Percentiles rank a stretch among this genome's conserved stretches.
phyloP scores from a whole-genome alignment of 192 early-diverging fungal species.

The Lobosporangium transversale region DNA sequence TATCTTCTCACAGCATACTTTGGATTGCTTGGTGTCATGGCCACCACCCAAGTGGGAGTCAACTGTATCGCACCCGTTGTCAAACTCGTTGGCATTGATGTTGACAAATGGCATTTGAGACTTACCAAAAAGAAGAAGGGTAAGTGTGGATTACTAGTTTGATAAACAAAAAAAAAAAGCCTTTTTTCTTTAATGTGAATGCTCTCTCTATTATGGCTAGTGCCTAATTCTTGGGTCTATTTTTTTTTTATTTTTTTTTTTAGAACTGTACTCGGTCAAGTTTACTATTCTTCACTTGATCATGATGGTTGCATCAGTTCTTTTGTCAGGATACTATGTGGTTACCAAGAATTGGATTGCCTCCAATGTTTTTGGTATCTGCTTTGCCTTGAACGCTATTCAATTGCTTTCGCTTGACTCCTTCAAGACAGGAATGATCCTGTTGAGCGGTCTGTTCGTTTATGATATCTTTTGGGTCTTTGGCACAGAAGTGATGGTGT shows the following conservation, averaged over 20 bases:
- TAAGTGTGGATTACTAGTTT: too few relatives aligned
- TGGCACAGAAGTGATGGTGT: constrained; percentile 98
- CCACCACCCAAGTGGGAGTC: constrained; percentile 70
- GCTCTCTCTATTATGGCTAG: too few relatives aligned
- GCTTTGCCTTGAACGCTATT: constrained; percentile 86
- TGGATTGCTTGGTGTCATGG: constrained; percentile 82
- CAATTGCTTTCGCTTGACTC: constrained; percentile 91
- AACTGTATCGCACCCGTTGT: constrained; percentile 57
- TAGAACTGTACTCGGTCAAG: constrained; percentile 62
- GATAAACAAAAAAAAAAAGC: too few relatives aligned
- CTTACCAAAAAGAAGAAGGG: constrained; percentile 75
- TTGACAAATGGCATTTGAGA: constrained; percentile 79
- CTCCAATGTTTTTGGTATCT: constrained; percentile 87
- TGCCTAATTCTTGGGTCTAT: too few relatives aligned
- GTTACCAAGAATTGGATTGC: constrained; percentile 93
- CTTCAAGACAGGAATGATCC: constrained; percentile 96
- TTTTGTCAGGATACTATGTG: constrained; percentile 79
- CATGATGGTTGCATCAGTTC: constrained; percentile 62
- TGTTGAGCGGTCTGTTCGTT: constrained; percentile 90
- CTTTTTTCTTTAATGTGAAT: too few relatives aligned
- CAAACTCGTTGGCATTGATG: constrained; percentile 55
- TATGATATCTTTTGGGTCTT: constrained; percentile 99
- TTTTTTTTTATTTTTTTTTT: constrained; percentile 1
- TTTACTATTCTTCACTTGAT: constrained; percentile 77
- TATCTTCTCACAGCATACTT: constrained; percentile 87